Evolutionary conservation across 2,329 filamentous ascomycete genomes (phyloP), one percentile per base, ranked within the genome.

Genomic region (Trichoderma koningii): DNA sequence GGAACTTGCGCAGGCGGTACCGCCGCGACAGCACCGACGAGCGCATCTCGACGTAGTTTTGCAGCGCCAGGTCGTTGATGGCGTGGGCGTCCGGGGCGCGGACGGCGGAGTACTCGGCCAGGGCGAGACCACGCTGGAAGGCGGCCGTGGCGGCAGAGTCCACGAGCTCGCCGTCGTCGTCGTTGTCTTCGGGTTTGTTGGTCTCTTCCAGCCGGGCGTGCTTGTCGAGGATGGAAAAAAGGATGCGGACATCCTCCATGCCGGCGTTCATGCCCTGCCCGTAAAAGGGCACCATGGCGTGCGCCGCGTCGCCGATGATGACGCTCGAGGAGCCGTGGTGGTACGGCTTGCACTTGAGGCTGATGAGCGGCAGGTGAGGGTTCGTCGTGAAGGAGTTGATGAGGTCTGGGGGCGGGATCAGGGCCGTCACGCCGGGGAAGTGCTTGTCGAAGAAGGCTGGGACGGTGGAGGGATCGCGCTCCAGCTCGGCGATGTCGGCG

Each of bases 231-330:
- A 90, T 83, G 0, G 88, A 86, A 77, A 97, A 99, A 1, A 99
- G 85, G 5, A 96, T 88, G 7, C 90, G 88, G 14, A 99, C 93
- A 72, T 97, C 94, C 79, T 99, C 95, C 48, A 99, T 86, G 0
- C 95, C 95, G 0, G 95, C 91, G 73, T 99, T 99, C 88, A 99
- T 96, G 44, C 95, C 95, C 76, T 99, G 95, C 0, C 95, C 95
- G 76, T 98, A 99, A 77, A 99, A 99, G 0, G 95, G 95, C 0
- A 99, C 93, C 89, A 99, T 97, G 65, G 96, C 95, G 75, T 99
- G 95, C 0, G 95, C 93, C 7, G 95, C 93, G 74, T 99, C 95
- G 66, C 95, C 95, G 42, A 99, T 75, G 55, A 99, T 92, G 66
- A 96, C 92, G 38, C 85, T 92, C 0, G 88, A 90, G 26, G 87